Conservation (phyloP, 73 alveolate species). For the Tetrahymena borealis region DNA sequence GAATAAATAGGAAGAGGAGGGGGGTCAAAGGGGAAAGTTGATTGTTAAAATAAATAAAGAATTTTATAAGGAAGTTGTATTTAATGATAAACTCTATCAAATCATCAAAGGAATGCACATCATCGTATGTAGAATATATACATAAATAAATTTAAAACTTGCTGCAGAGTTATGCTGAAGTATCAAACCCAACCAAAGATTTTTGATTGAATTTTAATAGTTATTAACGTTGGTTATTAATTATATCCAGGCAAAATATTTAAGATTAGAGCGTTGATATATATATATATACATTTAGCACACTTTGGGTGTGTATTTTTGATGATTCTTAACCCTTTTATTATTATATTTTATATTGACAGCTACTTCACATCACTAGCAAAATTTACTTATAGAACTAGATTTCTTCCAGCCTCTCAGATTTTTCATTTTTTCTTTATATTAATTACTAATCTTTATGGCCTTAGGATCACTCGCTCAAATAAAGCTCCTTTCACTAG, state of each 20-base stretch:
- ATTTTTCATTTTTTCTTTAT: neutral
- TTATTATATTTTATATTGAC: neutral
- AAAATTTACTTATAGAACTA: neutral
- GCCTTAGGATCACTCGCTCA: neutral
- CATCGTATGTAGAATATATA: neutral
- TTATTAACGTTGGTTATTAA: neutral
- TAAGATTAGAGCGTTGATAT: neutral
- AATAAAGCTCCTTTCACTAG: neutral
- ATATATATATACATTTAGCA: neutral
- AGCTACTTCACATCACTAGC: neutral
- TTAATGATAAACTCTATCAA: neutral
- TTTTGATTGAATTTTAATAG: neutral
- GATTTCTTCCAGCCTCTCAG: neutral
- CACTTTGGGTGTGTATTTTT: neutral
- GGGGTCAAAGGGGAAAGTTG: neutral
- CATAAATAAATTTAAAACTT: neutral
- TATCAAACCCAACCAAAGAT: no score
- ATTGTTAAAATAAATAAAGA: neutral
- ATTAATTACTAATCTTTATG: neutral
- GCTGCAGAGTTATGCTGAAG: no score
- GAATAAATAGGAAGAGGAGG: neutral
- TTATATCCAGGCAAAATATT: neutral
- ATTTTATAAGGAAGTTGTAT: neutral
- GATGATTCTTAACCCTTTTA: neutral
- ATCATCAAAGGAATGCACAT: neutral